Conservation (phyloP, 257 asterid species). For the Solanum tarapatanum region DNA sequence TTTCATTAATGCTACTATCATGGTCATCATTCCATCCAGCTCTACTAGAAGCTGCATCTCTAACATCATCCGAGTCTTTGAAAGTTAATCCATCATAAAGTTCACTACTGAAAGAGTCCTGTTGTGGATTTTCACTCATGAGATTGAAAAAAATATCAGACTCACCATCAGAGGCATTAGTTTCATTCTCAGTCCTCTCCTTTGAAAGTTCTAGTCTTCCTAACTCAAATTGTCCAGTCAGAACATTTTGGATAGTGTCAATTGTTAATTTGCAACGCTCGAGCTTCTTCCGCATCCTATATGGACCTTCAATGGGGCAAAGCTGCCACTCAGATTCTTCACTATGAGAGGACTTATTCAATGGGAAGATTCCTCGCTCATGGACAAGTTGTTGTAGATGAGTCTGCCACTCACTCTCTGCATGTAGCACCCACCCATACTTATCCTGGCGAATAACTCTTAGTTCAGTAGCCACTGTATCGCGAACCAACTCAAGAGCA, state of each 20-base stretch:
- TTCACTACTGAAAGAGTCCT: constrained; percentile 48
- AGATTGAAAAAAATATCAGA: constrained; percentile 54
- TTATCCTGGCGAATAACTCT: constrained; percentile 98
- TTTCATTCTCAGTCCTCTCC: constrained; percentile 57
- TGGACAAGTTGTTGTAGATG: constrained; percentile 95
- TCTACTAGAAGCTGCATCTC: constrained; percentile 61
- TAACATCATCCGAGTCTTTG: constrained; percentile 63
- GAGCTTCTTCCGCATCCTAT: constrained; percentile 91
- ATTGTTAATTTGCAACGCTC: constrained; percentile 71
- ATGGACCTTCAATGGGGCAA: constrained; percentile 99
- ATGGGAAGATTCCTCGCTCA: constrained; percentile 87
- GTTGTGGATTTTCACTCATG: constrained; percentile 44
- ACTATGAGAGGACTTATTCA: constrained; percentile 37
- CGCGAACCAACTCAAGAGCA: constrained; percentile 91
- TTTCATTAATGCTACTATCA: constrained; percentile 79
- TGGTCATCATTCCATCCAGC: constrained; percentile 85
- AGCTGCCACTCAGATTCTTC: constrained; percentile 86
- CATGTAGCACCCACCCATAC: constrained; percentile 99
- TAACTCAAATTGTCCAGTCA: constrained; percentile 47
- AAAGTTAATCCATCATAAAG: constrained; percentile 57
- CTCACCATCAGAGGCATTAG: constrained; percentile 36
- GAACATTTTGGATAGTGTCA: constrained; percentile 65
- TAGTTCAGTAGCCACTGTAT: constrained; percentile 89
- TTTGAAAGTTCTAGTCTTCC: constrained; percentile 53
- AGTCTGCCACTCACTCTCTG: constrained; percentile 97